Base-by-base conservation (phyloP, 345 rosid species). In the Kandelia obovata region DNA sequence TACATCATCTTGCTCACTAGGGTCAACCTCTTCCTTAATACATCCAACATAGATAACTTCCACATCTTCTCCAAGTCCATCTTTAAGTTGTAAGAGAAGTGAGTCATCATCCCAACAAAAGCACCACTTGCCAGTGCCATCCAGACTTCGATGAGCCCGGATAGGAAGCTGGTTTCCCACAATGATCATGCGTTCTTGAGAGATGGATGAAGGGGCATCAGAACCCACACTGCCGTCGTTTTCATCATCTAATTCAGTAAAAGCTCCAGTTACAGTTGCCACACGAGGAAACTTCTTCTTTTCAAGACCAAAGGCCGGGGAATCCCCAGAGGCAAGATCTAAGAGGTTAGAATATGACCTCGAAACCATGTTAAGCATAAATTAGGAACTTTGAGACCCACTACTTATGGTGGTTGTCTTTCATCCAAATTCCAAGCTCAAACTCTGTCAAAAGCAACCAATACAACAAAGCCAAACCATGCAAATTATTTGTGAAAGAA, bases 71-170 rank as follows among this genome's bases (percentile, higher is more conserved):
- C 90, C 86, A 67, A 94, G 80, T 17, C 98, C 98, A 52, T 94
- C 96, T 79, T 94, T 94, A 64, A 94, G 91, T 70, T 94, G 98
- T 66, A 89, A 75, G 68, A 94, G 96, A 76, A 94, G 90, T 8
- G 98, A 91, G 76, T 94, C 97, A 57, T 91, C 92, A 31, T 94
- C 98, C 98, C 97, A 94, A 69, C 81, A 84, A 75, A 94, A 94
- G 72, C 61, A 66, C 86, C 91, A 77, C 63, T 77, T 82, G 27
- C 87, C 85, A 43, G 58, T 62, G 53, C 86, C 83, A 0, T 81
- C 83, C 0, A 82, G 73, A 70, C 79, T 80, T 62, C 82, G 78
- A 46, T 89, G 85, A 2, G 90, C 85, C 56, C 81, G 86, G 28
- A 94, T 82, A 1, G 98, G 98, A 64, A 94, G 98, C 71, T 94